phyloP scores from a whole-genome alignment of 495 filamentous ascomycete genomes.

The Aspergillus bertholletiae region DNA sequence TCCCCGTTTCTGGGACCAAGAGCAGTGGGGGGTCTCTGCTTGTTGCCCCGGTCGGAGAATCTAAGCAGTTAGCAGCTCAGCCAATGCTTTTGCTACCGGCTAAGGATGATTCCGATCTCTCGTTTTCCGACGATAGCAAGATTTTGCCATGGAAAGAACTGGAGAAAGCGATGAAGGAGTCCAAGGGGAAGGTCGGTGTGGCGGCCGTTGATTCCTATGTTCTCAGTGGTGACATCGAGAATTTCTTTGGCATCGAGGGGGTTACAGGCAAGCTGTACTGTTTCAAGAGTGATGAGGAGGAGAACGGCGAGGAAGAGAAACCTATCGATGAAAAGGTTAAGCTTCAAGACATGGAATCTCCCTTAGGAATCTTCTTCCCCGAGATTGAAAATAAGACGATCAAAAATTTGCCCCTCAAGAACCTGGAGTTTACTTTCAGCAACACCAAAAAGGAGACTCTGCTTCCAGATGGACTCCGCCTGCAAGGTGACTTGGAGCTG shows the following conservation, averaged over 20 bases:
- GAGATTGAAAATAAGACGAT: neutral
- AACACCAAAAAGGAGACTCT: neutral
- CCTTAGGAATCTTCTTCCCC: neutral
- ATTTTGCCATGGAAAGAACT: too few relatives aligned
- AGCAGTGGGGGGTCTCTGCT: too few relatives aligned
- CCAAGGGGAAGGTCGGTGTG: too few relatives aligned
- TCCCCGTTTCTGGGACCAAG: too few relatives aligned
- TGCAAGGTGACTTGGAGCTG: neutral
- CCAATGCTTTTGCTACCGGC: too few relatives aligned
- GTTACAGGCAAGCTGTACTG: neutral
- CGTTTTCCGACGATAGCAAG: too few relatives aligned
- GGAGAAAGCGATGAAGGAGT: too few relatives aligned
- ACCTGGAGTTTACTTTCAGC: slow-evolving; percentile 3
- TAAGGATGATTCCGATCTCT: too few relatives aligned
- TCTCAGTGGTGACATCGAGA: neutral
- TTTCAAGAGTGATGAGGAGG: neutral
- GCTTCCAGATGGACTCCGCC: neutral
- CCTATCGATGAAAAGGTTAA: neutral
- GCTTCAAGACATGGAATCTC: neutral
- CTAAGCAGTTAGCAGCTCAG: too few relatives aligned
- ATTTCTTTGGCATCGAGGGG: slow-evolving; percentile 1
- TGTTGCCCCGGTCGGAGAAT: too few relatives aligned
- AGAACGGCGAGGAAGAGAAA: neutral
- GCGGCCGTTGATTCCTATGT: too few relatives aligned
- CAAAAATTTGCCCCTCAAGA: neutral